phyloP scores from a whole-genome alignment of 257 asterid genomes.

The Jasminum sambac region DNA sequence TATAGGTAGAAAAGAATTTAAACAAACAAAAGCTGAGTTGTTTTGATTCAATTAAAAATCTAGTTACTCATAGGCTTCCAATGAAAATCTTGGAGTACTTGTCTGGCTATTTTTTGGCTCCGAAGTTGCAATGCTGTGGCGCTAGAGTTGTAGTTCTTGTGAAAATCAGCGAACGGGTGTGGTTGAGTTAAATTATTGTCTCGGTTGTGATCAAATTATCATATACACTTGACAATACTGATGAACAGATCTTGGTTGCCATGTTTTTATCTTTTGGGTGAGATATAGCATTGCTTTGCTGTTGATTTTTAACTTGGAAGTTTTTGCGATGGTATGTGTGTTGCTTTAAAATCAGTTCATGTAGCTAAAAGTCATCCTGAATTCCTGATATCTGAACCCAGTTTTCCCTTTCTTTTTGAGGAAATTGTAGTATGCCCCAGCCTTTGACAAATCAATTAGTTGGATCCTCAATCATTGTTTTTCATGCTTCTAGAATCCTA shows the following conservation, averaged over 20 bases:
- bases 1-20: no score
- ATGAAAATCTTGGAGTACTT: neutral
- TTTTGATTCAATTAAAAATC: neutral
- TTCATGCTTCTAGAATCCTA: neutral
- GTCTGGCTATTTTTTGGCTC: neutral
- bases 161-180: neutral
- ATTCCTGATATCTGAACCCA: neutral
- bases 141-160: neutral
- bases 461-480: neutral
- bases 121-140: neutral
- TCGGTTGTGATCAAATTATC: conserved; percentile 8
- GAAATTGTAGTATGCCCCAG: neutral
- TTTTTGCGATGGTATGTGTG: neutral
- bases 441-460: neutral
- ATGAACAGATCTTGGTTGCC: neutral
- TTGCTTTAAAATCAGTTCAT: neutral
- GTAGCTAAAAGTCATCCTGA: neutral
- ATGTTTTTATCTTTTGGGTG: conserved; percentile 3
- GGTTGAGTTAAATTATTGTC: neutral
- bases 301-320: neutral
- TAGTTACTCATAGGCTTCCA: neutral
- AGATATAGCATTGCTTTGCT: neutral
- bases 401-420: neutral
- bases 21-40: neutral
- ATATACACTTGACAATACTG: conserved; percentile 4